phyloP scores from a whole-genome alignment of 2,329 filamentous ascomycete species.

The Alternaria rosae region DNA sequence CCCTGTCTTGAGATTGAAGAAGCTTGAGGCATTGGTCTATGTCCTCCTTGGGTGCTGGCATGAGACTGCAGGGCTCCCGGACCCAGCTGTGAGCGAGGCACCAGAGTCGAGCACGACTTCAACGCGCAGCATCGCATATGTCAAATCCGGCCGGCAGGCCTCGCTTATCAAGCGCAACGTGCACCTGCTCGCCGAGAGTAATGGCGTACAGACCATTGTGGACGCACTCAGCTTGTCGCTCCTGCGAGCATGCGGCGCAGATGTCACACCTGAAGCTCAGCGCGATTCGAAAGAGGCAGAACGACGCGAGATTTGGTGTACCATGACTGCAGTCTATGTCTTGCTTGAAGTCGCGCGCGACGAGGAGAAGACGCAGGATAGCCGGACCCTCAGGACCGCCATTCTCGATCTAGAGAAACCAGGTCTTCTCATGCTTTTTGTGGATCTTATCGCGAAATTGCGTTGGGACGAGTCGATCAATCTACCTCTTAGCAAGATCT shows the following conservation, averaged over 20 bases:
- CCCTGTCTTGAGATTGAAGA: constrained; percentile 40
- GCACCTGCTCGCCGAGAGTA: constrained; percentile 50
- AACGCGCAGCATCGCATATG: constrained; percentile 26
- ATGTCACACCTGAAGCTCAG: constrained; percentile 29
- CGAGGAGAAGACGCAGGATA: constrained; percentile 49
- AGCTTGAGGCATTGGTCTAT: constrained; percentile 56
- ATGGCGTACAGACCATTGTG: constrained; percentile 52
- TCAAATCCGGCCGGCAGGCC: constrained; percentile 52
- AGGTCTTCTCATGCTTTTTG: constrained; percentile 73
- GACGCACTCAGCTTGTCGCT: constrained; percentile 48
- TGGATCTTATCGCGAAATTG: constrained; percentile 62
- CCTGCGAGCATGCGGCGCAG: constrained; percentile 40
- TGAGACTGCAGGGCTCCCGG: constrained; percentile 56
- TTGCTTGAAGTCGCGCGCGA: constrained; percentile 56
- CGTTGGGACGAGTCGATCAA: constrained; percentile 66
- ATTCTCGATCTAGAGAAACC: constrained; percentile 57
- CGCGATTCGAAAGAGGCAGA: constrained; percentile 49
- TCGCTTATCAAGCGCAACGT: constrained; percentile 56
- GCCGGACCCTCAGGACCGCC: constrained; percentile 59
- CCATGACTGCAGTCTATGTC: constrained; percentile 58
- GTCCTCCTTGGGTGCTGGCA: constrained; percentile 59
- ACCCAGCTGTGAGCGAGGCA: constrained; percentile 10
- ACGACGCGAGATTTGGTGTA: constrained; percentile 57
- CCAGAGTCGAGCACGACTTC: constrained; percentile 10
- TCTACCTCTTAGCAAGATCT: constrained; percentile 65